Conservation (phyloP, 2,329 filamentous ascomycete genomes). For the Ceratocystis papillata region DNA sequence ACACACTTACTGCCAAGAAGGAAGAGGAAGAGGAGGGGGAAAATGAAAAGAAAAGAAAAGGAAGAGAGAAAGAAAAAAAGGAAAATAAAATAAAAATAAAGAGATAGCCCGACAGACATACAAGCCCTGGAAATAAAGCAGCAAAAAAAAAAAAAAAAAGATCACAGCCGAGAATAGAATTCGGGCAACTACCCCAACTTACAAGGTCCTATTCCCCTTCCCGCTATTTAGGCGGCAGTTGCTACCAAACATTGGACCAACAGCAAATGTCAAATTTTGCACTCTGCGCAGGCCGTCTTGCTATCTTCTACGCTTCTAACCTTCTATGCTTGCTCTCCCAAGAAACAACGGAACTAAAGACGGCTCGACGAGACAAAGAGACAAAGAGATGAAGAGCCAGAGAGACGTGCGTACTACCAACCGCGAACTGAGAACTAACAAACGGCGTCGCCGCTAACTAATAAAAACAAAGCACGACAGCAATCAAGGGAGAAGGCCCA, state of each 20-base stretch:
- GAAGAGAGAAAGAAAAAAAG: background rate
- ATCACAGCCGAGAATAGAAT: background rate
- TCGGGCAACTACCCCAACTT: background rate
- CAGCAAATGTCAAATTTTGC: background rate
- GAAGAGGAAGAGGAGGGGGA: constrained; percentile 5
- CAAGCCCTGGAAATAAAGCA: background rate
- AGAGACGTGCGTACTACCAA: too few species aligned
- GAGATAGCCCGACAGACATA: background rate
- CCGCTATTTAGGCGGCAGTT: background rate
- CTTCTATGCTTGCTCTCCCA: too few species aligned
- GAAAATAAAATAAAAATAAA: background rate
- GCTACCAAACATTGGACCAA: background rate
- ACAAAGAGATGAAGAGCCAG: too few species aligned
- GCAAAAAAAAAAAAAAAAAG: background rate
- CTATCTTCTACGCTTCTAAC: too few species aligned
- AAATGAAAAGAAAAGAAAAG: background rate
- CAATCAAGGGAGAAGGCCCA: background rate
- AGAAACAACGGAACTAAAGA: too few species aligned
- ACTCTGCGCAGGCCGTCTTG: too few species aligned
- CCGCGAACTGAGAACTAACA: background rate
- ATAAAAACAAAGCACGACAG: background rate
- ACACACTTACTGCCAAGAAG: background rate
- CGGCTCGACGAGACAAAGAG: too few species aligned
- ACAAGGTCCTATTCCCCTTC: background rate
- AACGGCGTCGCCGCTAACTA: background rate